Evolutionary conservation across 2,329 filamentous ascomycete species (phyloP), one percentile per base, ranked within the genome.

Genomic region (Hymenoscyphus occultus): DNA sequence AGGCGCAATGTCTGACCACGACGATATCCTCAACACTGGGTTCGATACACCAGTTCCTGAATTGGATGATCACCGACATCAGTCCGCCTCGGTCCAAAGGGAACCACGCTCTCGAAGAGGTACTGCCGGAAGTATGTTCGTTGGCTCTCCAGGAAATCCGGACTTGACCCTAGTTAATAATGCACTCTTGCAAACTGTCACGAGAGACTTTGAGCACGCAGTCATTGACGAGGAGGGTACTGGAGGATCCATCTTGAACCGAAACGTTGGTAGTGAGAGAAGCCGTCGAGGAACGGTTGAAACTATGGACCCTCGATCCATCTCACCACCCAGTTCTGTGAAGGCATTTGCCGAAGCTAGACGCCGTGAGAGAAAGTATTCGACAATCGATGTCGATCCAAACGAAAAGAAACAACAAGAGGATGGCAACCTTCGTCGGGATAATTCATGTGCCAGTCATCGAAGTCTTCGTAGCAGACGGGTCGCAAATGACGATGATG

Each of bases 271-370:
- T 79, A 6, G 51, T 16, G 68, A 67, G 28, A 69, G 71, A 60
- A 80, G 78, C 65, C 84, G 86, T 16, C 83, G 85, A 64, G 81
- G 78, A 74, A 72, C 83, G 64, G 80, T 89, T 62, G 83, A 83
- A 39, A 85, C 85, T 1, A 77, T 80, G 31, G 83, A 85, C 28
- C 86, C 85, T 59, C 85, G 92, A 63, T 92, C 91, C 0, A 81
- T 86, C 1, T 98, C 95, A 5, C 94, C 94, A 12, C 95, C 95
- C 7, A 99, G 97, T 77, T 99, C 95, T 0, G 93, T 99, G 61
- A 96, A 98, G 77, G 95, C 95, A 3, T 99, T 99, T 77, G 95
- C 95, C 19, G 91, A 95, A 73, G 91, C 92, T 63, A 90, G 92
- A 60, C 91, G 92, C 65, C 89, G 93, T 65, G 91, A 94, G 75